phyloP scores from a whole-genome alignment of 2,329 filamentous ascomycete species.

The Penicillium glabrum region DNA sequence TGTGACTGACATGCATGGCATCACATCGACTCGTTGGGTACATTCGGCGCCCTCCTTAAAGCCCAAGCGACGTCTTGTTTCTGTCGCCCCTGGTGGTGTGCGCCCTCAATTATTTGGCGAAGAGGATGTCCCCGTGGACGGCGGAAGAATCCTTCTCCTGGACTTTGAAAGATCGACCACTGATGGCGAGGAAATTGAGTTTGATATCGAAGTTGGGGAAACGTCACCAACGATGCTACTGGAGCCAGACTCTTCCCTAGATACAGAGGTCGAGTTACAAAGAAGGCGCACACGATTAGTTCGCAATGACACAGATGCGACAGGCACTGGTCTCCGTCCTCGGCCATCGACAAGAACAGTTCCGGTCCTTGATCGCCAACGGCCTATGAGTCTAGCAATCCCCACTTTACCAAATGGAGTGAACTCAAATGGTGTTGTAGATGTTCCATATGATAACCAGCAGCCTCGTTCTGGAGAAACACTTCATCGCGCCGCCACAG shows the following conservation, averaged over 20 bases:
- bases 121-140: conserved; percentile 75
- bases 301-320: conserved; percentile 47
- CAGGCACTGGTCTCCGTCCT: conserved; percentile 39
- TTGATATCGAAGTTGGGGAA: conserved; percentile 73
- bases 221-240: conserved; percentile 67
- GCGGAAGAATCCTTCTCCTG: conserved; percentile 69
- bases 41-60: conserved; percentile 51
- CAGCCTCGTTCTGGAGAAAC: conserved; percentile 70
- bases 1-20: conserved; percentile 64
- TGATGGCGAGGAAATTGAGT: conserved; percentile 57
- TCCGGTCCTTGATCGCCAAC: conserved; percentile 26
- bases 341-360: conserved; percentile 16
- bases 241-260: conserved; percentile 72
- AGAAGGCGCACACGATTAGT: conserved; percentile 70
- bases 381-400: conserved; percentile 29
- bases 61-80: conserved; percentile 54
- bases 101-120: conserved; percentile 63
- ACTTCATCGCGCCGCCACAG: conserved; percentile 68
- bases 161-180: conserved; percentile 68
- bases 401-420: conserved; percentile 19
- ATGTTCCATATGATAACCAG: conserved; percentile 71
- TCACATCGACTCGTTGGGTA: conserved; percentile 72
- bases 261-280: conserved; percentile 76
- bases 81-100: conserved; percentile 69
- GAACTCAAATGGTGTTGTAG: conserved; percentile 28